Percentiles rank a stretch among this genome's conserved stretches.
Evolutionary conservation across 768 basidiomycete species (phyloP).

Genomic region (Hericium coralloides): DNA sequence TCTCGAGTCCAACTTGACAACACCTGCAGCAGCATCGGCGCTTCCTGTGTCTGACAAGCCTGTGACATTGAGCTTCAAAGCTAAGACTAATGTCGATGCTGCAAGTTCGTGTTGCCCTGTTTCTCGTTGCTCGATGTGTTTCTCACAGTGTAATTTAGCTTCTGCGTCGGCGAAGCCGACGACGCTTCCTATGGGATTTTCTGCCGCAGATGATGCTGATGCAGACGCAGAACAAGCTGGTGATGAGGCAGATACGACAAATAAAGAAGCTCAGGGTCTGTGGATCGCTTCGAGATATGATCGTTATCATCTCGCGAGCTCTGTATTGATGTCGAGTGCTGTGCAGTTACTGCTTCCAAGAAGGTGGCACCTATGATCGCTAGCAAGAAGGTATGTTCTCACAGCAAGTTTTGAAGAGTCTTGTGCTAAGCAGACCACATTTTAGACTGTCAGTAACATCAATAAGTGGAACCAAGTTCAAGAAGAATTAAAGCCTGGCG

Average conservation of each 20-base stretch:
- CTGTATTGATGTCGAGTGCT: constrained; percentile 22
- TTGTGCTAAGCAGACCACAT: neutral
- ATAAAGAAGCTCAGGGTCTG: constrained; percentile 42
- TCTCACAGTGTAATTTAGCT: neutral
- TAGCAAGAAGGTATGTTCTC: constrained; percentile 63
- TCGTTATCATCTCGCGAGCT: constrained; percentile 15
- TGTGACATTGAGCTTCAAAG: constrained; percentile 64
- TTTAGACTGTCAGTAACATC: constrained; percentile 80
- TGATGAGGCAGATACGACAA: constrained; percentile 13
- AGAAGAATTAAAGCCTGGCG: constrained; percentile 54
- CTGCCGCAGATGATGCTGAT: constrained; percentile 47
- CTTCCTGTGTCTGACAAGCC: constrained; percentile 75
- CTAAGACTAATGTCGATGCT: neutral
- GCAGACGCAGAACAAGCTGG: constrained; percentile 34
- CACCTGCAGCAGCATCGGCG: constrained; percentile 43
- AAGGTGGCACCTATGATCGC: constrained; percentile 77
- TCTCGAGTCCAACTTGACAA: neutral
- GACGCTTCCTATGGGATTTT: constrained; percentile 51
- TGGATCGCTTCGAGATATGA: constrained; percentile 18
- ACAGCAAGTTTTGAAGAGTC: neutral
- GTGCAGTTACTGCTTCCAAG: constrained; percentile 42
- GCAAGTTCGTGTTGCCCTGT: too few species aligned
- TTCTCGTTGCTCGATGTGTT: too few species aligned
- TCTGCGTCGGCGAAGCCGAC: constrained; percentile 20
- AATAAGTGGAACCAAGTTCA: constrained; percentile 97